Evolutionary conservation across 768 basidiomycete species (phyloP), one percentile per base, ranked within the genome.

Genomic region (Tulasnella sp.): DNA sequence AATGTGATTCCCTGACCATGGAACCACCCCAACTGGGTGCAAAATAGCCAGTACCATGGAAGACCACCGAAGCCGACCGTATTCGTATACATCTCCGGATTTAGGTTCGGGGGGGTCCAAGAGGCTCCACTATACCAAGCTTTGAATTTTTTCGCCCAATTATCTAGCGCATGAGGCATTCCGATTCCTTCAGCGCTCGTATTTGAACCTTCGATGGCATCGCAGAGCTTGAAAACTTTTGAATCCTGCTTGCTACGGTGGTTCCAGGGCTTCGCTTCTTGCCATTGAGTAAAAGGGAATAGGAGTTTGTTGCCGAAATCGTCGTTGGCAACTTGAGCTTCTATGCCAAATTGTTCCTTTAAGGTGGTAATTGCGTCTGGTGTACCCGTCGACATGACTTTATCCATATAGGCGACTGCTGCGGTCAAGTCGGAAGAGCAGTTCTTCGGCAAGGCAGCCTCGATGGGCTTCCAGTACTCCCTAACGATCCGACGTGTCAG

Each of bases 381-480:
- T 6, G 7, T 31, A 6, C 39, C 58, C 34, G 68, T 45, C 52
- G 25, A 7, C 12, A 75, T 17, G 49, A 38, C 67, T 3, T 9
- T 19, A 70, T 75, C 73, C 7, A 75, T 38, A 31, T 8, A 8
- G 34, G 49, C 36, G 22, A 67, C 67, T 22, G 49, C 77, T 7
- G 42, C 29, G 38, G 37, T 52, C 25, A 40, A 42, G 49, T 77
- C 77, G 22, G 72, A 31, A 31, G 72, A 74, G 64, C 77, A 77
- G 69, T 77, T 77, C 52, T 68, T 67, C 17, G 77, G 77, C 77
- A 77, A 75, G 11, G 64, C 49, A n/a, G 54, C 64, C 34, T 64
- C 52, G 42, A 77, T 74, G 2, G 77, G 77, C 22, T 74, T 36
- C 34, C 40, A 74, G 67, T 77, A 77, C 64, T 74, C 25, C 73